A percentile compares a stretch with the other conserved stretches of the same genome.
Conservation (phyloP, 2,329 filamentous ascomycete species). For the Scedosporium dehoogii region DNA sequence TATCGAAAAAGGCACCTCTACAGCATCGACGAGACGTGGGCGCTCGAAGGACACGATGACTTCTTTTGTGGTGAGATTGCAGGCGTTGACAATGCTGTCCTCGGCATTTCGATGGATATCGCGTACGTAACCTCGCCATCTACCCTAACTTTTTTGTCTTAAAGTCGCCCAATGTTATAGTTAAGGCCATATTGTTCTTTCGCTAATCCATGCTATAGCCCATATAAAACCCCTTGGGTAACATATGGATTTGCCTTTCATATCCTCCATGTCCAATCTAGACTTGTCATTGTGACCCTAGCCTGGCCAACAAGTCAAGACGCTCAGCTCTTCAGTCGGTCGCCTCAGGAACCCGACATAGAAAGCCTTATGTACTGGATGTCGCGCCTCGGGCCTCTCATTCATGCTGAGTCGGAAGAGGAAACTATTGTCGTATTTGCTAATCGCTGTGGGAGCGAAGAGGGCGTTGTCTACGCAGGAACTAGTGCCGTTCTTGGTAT, state of each 20-base stretch:
- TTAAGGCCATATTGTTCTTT: not conserved
- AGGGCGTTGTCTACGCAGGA: slow-evolving; percentile 57
- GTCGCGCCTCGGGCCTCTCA: slow-evolving; percentile 57
- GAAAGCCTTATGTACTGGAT: slow-evolving; percentile 69
- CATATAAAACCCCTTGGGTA: slow-evolving; percentile 9
- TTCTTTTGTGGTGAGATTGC: slow-evolving; percentile 32
- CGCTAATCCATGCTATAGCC: not conserved
- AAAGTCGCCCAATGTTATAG: not conserved
- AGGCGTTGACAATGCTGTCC: slow-evolving; percentile 33
- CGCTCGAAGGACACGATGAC: slow-evolving; percentile 38
- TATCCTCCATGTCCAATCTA: slow-evolving; percentile 42
- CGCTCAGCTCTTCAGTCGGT: slow-evolving; percentile 32
- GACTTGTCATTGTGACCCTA: slow-evolving; percentile 63
- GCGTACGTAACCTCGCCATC: slow-evolving; percentile 27
- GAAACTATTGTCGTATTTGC: slow-evolving; percentile 63
- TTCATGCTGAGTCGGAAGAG: slow-evolving; percentile 35
- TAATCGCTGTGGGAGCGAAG: slow-evolving; percentile 60
- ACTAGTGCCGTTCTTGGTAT: slow-evolving; percentile 64
- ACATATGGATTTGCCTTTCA: slow-evolving; percentile 34
- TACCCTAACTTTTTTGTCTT: not conserved
- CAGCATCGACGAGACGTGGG: slow-evolving; percentile 52
- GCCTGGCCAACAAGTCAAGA: slow-evolving; percentile 60
- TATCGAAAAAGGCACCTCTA: slow-evolving; percentile 47
- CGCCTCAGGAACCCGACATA: slow-evolving; percentile 53
- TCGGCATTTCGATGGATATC: slow-evolving; percentile 50